These are phyloP conservation scores for Trichoderma sp. DNA, from an alignment of 2,329 filamentous ascomycete genomes.

Conservation along the genomic window DNA sequence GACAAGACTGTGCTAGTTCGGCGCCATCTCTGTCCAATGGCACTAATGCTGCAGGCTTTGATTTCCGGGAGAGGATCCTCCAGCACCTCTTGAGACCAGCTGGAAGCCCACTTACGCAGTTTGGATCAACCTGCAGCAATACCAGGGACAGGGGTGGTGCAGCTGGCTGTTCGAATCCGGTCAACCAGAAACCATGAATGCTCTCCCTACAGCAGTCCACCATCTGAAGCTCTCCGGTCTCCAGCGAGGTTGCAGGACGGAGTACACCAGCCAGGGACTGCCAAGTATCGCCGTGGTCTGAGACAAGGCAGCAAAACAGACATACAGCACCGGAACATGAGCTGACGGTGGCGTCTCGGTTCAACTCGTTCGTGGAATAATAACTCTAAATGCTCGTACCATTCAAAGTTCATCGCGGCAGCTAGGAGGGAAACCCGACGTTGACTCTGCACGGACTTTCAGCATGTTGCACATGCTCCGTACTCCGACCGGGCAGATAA, in stretches of 20 bases:
- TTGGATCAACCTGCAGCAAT: conserved; percentile 18
- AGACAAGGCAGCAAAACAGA: neutral
- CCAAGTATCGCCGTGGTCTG: neutral
- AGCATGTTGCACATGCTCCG: neutral
- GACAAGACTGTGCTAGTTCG: conserved; percentile 1
- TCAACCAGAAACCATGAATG: neutral
- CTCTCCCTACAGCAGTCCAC: neutral
- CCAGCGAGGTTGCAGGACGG: conserved; percentile 11
- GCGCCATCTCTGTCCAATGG: conserved; percentile 4
- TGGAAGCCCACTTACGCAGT: conserved; percentile 17
- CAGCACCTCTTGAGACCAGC: conserved; percentile 9
- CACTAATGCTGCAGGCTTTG: conserved; percentile 18
- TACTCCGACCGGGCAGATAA: conserved; percentile 4
- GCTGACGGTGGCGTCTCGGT: conserved; percentile 17
- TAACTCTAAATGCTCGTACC: conserved; percentile 16
- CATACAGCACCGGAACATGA: neutral
- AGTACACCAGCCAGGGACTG: neutral
- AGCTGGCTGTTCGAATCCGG: conserved; percentile 11
- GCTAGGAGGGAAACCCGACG: neutral
- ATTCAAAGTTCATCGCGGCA: conserved; percentile 10
- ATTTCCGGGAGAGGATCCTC: conserved; percentile 18
- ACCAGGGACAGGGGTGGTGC: conserved; percentile 17
- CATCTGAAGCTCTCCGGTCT: neutral
- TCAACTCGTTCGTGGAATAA: conserved; percentile 6
- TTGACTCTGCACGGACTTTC: neutral